Evolutionary conservation across 306 rosid genomes (phyloP), one percentile per base, ranked within the genome.

Genomic region (Phaseolus lunatus): DNA sequence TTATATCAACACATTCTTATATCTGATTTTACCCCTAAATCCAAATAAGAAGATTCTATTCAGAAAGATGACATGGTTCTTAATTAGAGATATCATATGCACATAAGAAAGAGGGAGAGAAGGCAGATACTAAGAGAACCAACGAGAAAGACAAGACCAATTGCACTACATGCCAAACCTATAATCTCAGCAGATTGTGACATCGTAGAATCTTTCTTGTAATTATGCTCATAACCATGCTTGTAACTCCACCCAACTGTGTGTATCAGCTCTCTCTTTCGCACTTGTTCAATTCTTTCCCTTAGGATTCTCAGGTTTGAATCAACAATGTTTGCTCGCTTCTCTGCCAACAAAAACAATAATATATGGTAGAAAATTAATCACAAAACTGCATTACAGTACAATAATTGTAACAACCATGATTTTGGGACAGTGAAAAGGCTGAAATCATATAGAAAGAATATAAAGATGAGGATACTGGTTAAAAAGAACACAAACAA

Each of bases 91-190:
- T 19, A 43, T 72, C 35, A 74, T 16, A 16, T 59, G 14, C 33
- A 65, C 4, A 73, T 5, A 59, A 82, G 72, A 35, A 84, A 24
- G 7, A 88, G 52, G 50, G 86, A 80, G 16, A 86, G 72, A 23
- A 88, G 56, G 79, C 6, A 86, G 77, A 88, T 70, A 59, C 24
- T 69, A 71, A 86, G 72, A 67, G 81, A 80, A 69, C 90, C 92
- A 62, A 63, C 1, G 70, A 88, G 78, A 71, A 84, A 70, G 63
- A 86, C 90, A 67, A 88, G 84, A 2, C 86, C 92, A 53, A 86
- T 50, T 77, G 79, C 77, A 86, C 81, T 78, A 65, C 84, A 76
- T 16, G 80, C 78, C 75, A 67, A 77, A 9, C 81, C 80, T 66
- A 84, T 19, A 54, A 84, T 64, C 88, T 80, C 84, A n/a, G 72